Base-by-base conservation (phyloP, 208 protist species). In the Crithidia acanthocephali region DNA sequence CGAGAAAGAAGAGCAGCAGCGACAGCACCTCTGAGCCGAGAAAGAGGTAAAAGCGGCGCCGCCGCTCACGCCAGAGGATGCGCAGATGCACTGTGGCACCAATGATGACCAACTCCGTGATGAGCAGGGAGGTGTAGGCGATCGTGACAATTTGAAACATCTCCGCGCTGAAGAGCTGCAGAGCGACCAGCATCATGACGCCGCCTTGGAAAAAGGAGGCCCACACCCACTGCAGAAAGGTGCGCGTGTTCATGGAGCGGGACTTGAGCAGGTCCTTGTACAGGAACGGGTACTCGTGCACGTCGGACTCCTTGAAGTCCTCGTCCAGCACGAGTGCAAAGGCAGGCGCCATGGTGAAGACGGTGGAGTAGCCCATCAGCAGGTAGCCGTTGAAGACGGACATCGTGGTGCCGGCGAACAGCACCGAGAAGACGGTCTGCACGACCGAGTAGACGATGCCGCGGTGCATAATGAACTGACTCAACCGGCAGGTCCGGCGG, bases 371-470 rank as follows among this genome's bases (percentile, higher is more conserved):
- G 15, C 98, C 97, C 71, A 99, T 97, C 30, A 98, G 81, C 15
- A 99, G 76, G 73, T 95, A 97, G n/a, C 91, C 91, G 82, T 89
- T 98, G 82, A 99, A 99, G 13, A 99, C 85, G 15, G 98, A 91
- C 73, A 99, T 97, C 25, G 98, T 91, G 18, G 93, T 96, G 68
- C 98, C 99, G 61, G 98, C 99, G 71, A 99, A 99, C 37, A 99
- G 83, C 10, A 97, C 84, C 13, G 94, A 98, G 76, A 99, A 99
- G 52, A 99, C 95, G 6, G 97, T 94, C 78, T 98, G 98, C 51
- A 99, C 98, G 16, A 99, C 88, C 13, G 97, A 98, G 73, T 99
- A 99, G 53, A 99, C 99, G 13, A 99, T 93, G 51, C 98, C 98
- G 50, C 98, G 91, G 77, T 99, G 98, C 76, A 99, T 99, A 30